These are phyloP conservation scores for Phaeotremella fagi DNA, from an alignment of 768 basidiomycete species.

Conservation along the genomic window DNA sequence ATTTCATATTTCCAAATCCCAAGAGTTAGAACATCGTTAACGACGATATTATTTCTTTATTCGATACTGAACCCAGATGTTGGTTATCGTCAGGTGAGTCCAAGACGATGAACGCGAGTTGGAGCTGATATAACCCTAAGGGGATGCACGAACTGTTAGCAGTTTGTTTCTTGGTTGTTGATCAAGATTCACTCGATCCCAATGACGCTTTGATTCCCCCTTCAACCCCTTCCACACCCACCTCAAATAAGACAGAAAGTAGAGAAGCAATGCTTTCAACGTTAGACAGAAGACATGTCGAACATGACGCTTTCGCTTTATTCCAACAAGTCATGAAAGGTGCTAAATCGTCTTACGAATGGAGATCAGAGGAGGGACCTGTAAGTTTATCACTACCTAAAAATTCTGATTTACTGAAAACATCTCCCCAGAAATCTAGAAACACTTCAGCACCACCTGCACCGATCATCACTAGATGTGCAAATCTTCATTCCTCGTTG, in stretches of 20 bases:
- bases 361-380: constrained; percentile 38
- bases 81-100: constrained; percentile 73
- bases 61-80: constrained; percentile 71
- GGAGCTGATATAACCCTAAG: constrained; percentile 3
- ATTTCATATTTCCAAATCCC: constrained; percentile 78
- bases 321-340: constrained; percentile 75
- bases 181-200: constrained; percentile 67
- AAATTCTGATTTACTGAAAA: neutral
- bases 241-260: neutral
- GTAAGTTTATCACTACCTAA: constrained; percentile 18
- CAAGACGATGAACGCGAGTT: neutral
- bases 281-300: constrained; percentile 41
- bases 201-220: neutral
- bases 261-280: constrained; percentile 34
- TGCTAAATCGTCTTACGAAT: constrained; percentile 69
- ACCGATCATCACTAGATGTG: constrained; percentile 80
- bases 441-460: constrained; percentile 54
- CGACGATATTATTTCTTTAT: constrained; percentile 82
- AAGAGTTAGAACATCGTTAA: constrained; percentile 70
- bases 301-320: constrained; percentile 76
- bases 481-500: constrained; percentile 67
- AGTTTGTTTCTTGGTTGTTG: constrained; percentile 73
- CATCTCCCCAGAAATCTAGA: constrained; percentile 53
- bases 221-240: neutral
- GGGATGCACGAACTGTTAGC: constrained; percentile 98